Base-by-base conservation (phyloP, 768 basidiomycete genomes). In the Sarcodon aspratus region DNA sequence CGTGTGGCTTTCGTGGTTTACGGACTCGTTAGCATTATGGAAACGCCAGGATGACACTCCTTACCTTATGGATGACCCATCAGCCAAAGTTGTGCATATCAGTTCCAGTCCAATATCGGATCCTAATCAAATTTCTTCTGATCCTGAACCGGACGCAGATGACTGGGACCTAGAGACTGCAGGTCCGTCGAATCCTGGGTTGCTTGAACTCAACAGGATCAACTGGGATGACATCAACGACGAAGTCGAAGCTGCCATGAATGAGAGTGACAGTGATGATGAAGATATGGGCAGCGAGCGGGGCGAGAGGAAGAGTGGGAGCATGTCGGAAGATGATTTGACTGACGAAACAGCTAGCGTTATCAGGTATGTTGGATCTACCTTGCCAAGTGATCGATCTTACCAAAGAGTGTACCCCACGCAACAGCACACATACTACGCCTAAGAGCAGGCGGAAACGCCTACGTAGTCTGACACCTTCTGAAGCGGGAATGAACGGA, bases 1-100 rank as follows among this genome's bases (percentile, higher is more conserved):
- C 52, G 91, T 98, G 15, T 88, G 87, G 80, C 65, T 86, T 7
- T 71, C 76, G 8, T 99, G 95, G 95, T 85, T 98, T 59, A 81
- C 78, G 33, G 87, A 94, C 61, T 91, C 85, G 9, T 69, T 94
- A 49, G 83, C 87, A n/a, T 69, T 82, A n/a, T 97, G 95, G 92
- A 67, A 67, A 47, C 78, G 79, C 48, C 83, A 86, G 59, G 81
- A 85, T 53, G 95, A 96, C 66, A 70, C 68, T 1, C 74, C 75
- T 2, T 95, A 92, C 67, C 67, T 88, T 37, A 70, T 87, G 47
- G 82, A 85, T 15, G 65, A 73, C 38, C 63, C 63, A 36, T 59
- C 68, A 45, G 67, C 69, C 48, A 60, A 64, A 47, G 62, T 27
- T 27, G 21, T 59, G 33, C 68, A 68, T 44, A 60, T 62, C 27